A percentile compares a stretch with the other conserved stretches of the same genome.
Conservation (phyloP, 805 yeast genomes). For the Millerozyma miso region DNA sequence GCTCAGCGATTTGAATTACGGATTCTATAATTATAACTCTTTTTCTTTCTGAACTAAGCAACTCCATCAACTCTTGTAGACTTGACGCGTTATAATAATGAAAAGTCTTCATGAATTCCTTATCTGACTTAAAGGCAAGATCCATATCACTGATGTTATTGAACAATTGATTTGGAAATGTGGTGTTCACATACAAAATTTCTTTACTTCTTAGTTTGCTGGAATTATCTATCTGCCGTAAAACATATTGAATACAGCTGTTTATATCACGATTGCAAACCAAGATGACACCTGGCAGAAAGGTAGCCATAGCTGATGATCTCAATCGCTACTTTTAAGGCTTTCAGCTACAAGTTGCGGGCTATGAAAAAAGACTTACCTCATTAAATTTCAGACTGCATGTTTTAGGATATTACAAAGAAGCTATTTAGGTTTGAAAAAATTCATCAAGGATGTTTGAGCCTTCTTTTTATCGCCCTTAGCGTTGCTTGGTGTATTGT, state of each 20-base stretch:
- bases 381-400: no score
- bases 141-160: constrained; percentile 4
- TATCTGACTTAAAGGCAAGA: constrained; percentile 2
- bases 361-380: no score
- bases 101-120: constrained; percentile 9
- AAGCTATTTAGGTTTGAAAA: constrained; percentile 37
- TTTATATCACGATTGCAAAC: neutral
- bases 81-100: constrained; percentile 8
- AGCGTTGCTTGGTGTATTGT: constrained; percentile 9
- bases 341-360: no score
- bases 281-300: neutral
- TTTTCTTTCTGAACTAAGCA: neutral
- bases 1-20: constrained; percentile 7
- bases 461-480: constrained; percentile 27
- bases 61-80: constrained; percentile 5
- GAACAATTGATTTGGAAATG: constrained; percentile 9
- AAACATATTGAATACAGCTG: neutral
- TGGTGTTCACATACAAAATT: constrained; percentile 10
- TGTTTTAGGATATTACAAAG: no score
- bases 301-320: neutral
- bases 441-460: constrained; percentile 45
- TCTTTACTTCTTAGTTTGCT: neutral
- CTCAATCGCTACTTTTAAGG: no score
- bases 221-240: neutral
- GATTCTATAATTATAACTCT: constrained; percentile 9